A percentile compares a stretch with the other conserved stretches of the same genome.
phyloP scores from a whole-genome alignment of 495 filamentous ascomycete species.

The Margaritispora aquatica region DNA sequence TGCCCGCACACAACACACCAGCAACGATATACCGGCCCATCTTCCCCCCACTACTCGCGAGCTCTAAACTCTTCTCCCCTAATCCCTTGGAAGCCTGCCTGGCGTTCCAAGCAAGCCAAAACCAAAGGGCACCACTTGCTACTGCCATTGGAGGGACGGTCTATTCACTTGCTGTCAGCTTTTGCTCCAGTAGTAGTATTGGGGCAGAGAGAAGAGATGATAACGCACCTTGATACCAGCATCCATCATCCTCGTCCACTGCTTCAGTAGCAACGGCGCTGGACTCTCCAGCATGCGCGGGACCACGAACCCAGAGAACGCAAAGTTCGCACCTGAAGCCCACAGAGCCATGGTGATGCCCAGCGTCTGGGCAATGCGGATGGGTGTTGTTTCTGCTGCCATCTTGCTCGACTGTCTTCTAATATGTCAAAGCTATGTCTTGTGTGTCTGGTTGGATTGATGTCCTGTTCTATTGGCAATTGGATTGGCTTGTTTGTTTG shows the following conservation, averaged over 20 bases:
- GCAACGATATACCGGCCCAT: constrained; percentile 33
- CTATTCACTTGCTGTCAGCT: too few relatives aligned
- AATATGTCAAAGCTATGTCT: background rate
- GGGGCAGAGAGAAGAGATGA: too few relatives aligned
- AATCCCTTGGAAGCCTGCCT: background rate
- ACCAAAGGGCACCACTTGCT: background rate
- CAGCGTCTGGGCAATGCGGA: constrained; percentile 39
- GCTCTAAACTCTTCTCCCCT: background rate
- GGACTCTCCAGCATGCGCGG: constrained; percentile 49
- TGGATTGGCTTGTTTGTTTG: too few relatives aligned
- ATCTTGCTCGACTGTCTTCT: background rate
- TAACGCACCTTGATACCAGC: background rate
- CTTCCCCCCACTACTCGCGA: background rate
- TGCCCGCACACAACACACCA: constrained; percentile 31
- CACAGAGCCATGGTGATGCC: constrained; percentile 41
- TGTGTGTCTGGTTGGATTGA: background rate
- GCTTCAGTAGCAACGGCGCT: constrained; percentile 39
- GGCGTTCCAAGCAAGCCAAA: background rate
- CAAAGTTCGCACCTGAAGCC: constrained; percentile 36
- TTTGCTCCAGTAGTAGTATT: too few relatives aligned
- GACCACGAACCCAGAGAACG: constrained; percentile 19
- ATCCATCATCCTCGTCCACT: constrained; percentile 34
- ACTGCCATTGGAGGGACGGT: constrained; percentile 27
- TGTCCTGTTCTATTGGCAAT: too few relatives aligned
- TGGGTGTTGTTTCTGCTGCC: constrained; percentile 15